Evolutionary conservation across 78 protist species (phyloP).

Genomic region (Dictyostelium citrinum): DNA sequence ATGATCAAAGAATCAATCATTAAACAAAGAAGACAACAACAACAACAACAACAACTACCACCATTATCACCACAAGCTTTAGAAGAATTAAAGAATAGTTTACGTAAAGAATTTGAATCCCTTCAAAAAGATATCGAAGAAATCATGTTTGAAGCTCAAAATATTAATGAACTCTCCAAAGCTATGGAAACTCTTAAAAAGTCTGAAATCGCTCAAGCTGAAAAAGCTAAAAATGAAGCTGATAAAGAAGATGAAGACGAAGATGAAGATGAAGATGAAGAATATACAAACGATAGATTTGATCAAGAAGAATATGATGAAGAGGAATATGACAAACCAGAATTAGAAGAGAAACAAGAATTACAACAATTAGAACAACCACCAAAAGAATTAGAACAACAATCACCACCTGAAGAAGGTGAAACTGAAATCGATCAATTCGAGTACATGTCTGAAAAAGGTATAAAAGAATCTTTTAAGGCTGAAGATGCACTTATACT

Average conservation of each 20-base stretch:
- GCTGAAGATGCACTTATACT: too few species aligned
- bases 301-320: not conserved
- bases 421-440: too few species aligned
- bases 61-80: not conserved
- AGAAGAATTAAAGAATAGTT: not conserved
- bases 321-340: too few species aligned
- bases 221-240: not conserved
- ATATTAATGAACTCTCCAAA: not conserved
- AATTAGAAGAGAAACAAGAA: too few species aligned
- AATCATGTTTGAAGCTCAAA: not conserved
- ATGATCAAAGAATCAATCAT: not conserved
- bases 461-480: too few species aligned
- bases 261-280: not conserved
- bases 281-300: not conserved
- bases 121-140: not conserved
- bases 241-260: not conserved
- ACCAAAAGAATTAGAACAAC: too few species aligned
- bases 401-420: too few species aligned
- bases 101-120: not conserved
- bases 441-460: too few species aligned
- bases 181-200: not conserved
- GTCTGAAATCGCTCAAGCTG: not conserved
- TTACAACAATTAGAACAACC: too few species aligned
- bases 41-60: not conserved
- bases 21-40: not conserved